A percentile compares a stretch with the other conserved stretches of the same genome.
phyloP scores from a whole-genome alignment of 495 filamentous ascomycete genomes.

The Melanomma pulvis-pyrius region DNA sequence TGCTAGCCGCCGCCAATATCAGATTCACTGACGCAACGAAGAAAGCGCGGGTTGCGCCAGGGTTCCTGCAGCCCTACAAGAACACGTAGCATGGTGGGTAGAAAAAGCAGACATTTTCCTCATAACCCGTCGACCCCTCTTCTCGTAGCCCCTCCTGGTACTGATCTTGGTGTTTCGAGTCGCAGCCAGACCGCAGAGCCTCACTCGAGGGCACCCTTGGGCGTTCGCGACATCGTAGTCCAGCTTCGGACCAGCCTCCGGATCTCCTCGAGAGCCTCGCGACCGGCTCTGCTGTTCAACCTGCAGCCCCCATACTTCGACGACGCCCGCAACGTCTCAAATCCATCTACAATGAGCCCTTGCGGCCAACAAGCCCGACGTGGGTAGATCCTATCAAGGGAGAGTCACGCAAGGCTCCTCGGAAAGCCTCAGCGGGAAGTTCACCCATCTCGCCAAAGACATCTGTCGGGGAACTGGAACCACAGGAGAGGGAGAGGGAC shows the following conservation, averaged over 20 bases:
- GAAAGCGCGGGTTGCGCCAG: constrained; percentile 21
- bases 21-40: constrained; percentile 35
- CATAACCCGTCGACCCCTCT: not conserved
- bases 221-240: constrained; percentile 10
- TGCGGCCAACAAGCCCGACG: constrained; percentile 8
- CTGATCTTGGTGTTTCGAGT: constrained; percentile 9
- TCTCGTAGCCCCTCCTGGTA: not conserved
- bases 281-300: constrained; percentile 1
- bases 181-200: constrained; percentile 35
- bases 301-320: constrained; percentile 15
- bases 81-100: constrained; percentile 37
- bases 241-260: constrained; percentile 2
- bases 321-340: constrained; percentile 16
- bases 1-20: constrained; percentile 29
- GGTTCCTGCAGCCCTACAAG: constrained; percentile 15
- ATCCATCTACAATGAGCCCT: constrained; percentile 9
- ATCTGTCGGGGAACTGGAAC: constrained; percentile 1
- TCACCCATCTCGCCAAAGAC: constrained; percentile 13
- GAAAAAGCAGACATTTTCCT: constrained; percentile 21
- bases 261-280: not conserved
- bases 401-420: constrained; percentile 22
- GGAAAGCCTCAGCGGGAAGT: constrained; percentile 8
- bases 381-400: constrained; percentile 32
- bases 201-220: constrained; percentile 21
- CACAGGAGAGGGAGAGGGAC: constrained; percentile 13